phyloP scores from a whole-genome alignment of 306 rosid species.

The Dalbergia cultrata region DNA sequence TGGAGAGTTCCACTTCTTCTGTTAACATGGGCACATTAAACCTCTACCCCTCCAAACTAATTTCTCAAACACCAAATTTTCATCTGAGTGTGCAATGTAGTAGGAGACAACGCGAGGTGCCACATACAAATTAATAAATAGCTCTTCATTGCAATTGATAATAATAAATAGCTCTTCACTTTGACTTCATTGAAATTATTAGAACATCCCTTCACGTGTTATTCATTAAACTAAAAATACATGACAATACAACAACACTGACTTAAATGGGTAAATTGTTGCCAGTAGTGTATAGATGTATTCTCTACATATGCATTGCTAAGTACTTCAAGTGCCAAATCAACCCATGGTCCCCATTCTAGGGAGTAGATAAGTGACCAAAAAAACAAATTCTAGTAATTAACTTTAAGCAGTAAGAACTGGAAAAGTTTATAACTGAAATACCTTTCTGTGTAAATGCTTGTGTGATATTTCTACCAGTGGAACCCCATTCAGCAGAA shows the following conservation, averaged over 20 bases:
- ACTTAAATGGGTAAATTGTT: neutral
- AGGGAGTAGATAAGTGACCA: neutral
- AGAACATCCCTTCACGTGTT: neutral
- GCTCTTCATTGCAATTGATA: neutral
- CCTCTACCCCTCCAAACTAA: neutral
- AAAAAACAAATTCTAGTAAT: slow-evolving; percentile 3
- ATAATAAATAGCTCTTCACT: neutral
- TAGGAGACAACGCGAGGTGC: neutral
- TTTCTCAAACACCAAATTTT: slow-evolving; percentile 10
- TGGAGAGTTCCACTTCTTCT: slow-evolving; percentile 31
- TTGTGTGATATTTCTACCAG: slow-evolving; percentile 79
- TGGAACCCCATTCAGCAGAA: slow-evolving; percentile 76
- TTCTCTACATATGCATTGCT: neutral
- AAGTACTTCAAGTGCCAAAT: slow-evolving; percentile 25
- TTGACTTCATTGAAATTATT: slow-evolving; percentile 22
- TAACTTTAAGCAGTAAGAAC: slow-evolving; percentile 22
- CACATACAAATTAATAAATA: slow-evolving; percentile 25
- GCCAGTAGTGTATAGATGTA: slow-evolving; percentile 4
- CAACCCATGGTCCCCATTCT: neutral
- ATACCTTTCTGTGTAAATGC: slow-evolving; percentile 82
- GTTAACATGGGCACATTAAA: slow-evolving; percentile 28
- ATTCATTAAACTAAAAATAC: slow-evolving; percentile 15
- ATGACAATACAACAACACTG: slow-evolving; percentile 21
- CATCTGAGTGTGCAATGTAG: slow-evolving; percentile 6
- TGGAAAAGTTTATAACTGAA: neutral